These are phyloP conservation scores for Macadamia integrifolia DNA, from an alignment of 164 flowering plant genomes.

Conservation along the genomic window DNA sequence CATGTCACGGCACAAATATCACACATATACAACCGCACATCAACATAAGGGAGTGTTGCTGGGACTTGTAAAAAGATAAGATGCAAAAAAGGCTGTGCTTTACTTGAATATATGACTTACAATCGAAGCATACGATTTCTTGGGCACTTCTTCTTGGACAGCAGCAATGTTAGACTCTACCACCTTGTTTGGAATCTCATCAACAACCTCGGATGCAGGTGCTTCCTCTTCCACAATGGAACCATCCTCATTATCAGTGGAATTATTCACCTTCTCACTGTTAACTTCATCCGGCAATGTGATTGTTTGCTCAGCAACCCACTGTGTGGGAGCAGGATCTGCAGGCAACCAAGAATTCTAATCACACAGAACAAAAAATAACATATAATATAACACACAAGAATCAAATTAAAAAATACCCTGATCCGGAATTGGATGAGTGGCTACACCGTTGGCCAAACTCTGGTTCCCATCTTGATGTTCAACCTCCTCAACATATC, in stretches of 20 bases:
- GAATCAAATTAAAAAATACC: conserved; percentile 25
- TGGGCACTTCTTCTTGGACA: conserved; percentile 34
- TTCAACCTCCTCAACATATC: conserved; percentile 44
- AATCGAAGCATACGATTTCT: conserved; percentile 36
- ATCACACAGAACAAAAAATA: background rate
- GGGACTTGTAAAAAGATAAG: background rate
- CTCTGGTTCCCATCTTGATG: conserved; percentile 18
- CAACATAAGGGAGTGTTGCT: too few relatives aligned
- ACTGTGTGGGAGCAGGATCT: conserved; percentile 30
- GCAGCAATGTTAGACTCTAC: conserved; percentile 27
- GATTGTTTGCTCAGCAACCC: conserved; percentile 26
- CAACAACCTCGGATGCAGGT: conserved; percentile 24
- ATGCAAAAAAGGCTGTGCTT: background rate
- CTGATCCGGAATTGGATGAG: conserved; percentile 31
- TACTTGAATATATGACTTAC: conserved; percentile 10
- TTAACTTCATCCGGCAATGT: conserved; percentile 19
- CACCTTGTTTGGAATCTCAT: conserved; percentile 22
- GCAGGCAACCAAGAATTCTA: conserved; percentile 7
- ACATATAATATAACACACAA: background rate
- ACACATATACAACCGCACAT: too few relatives aligned
- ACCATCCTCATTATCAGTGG: conserved; percentile 45
- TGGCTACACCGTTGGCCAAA: conserved; percentile 22
- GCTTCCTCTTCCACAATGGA: conserved; percentile 38
- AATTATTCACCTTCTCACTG: conserved; percentile 36
- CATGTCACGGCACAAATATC: too few relatives aligned